These are phyloP conservation scores for Penicillium sp. DNA, from an alignment of 2,329 filamentous ascomycete species.

Conservation along the genomic window DNA sequence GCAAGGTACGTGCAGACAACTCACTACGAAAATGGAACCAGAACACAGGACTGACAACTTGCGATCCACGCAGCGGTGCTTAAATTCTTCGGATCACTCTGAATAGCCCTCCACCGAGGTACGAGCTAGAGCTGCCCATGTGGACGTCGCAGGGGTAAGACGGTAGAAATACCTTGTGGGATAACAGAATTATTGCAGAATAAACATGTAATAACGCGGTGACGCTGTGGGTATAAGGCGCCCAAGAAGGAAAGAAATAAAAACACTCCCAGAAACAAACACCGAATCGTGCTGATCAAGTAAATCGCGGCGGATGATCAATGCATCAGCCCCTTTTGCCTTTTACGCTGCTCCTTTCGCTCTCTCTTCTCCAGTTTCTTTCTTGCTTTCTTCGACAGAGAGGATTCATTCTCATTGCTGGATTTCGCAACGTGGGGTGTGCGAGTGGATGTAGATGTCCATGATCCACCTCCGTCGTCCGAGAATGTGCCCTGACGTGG, in stretches of 20 bases:
- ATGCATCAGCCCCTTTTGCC: background rate
- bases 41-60: constrained; percentile 6
- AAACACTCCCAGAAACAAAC: background rate
- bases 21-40: too few species aligned
- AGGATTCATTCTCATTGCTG: background rate
- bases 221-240: too few species aligned
- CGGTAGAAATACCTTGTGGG: too few species aligned
- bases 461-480: background rate
- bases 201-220: too few species aligned
- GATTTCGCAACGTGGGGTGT: background rate
- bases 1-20: constrained; percentile 21
- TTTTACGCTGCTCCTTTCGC: constrained; percentile 12
- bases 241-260: constrained; percentile 2
- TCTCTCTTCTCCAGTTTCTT: constrained; percentile 15
- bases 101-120: too few species aligned
- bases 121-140: too few species aligned
- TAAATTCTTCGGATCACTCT: constrained; percentile 25
- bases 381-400: background rate
- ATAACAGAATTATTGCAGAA: too few species aligned
- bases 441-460: background rate
- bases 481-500: background rate
- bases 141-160: too few species aligned
- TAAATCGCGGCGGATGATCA: background rate
- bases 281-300: too few species aligned
- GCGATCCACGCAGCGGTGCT: constrained; percentile 24